Conservation (phyloP, 2,329 filamentous ascomycete species). For the Aquanectria penicillioides region DNA sequence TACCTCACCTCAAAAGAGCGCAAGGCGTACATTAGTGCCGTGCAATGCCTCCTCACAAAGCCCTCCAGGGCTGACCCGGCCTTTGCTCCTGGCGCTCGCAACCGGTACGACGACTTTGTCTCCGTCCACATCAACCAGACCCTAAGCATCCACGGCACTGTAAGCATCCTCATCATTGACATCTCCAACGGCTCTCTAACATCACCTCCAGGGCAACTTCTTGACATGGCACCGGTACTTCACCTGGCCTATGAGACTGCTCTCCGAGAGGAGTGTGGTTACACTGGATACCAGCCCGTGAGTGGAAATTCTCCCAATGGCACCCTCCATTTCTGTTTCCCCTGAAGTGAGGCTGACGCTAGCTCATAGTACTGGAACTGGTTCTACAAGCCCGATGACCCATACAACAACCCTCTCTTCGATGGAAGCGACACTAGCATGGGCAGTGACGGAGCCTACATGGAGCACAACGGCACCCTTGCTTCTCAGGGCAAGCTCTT, state of each 20-base stretch:
- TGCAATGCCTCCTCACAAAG: conserved; percentile 51
- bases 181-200: not conserved
- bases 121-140: conserved; percentile 59
- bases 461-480: too few species aligned
- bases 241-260: conserved; percentile 38
- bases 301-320: not conserved
- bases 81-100: conserved; percentile 51
- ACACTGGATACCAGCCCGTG: conserved; percentile 48
- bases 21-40: conserved; percentile 52
- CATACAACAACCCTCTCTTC: too few species aligned
- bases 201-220: conserved; percentile 34
- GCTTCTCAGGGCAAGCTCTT: too few species aligned
- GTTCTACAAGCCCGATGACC: too few species aligned
- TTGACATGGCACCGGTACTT: conserved; percentile 41
- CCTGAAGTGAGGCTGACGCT: too few species aligned
- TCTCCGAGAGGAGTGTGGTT: conserved; percentile 40
- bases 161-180: conserved; percentile 1
- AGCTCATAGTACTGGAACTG: too few species aligned
- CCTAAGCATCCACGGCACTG: conserved; percentile 51
- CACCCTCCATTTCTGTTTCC: too few species aligned
- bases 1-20: not conserved
- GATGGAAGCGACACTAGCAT: too few species aligned
- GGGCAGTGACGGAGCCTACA: too few species aligned
- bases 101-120: conserved; percentile 59
- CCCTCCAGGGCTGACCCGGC: conserved; percentile 44